Evolutionary conservation across 2,329 filamentous ascomycete species (phyloP).

Genomic region (Rutstroemia sp.): DNA sequence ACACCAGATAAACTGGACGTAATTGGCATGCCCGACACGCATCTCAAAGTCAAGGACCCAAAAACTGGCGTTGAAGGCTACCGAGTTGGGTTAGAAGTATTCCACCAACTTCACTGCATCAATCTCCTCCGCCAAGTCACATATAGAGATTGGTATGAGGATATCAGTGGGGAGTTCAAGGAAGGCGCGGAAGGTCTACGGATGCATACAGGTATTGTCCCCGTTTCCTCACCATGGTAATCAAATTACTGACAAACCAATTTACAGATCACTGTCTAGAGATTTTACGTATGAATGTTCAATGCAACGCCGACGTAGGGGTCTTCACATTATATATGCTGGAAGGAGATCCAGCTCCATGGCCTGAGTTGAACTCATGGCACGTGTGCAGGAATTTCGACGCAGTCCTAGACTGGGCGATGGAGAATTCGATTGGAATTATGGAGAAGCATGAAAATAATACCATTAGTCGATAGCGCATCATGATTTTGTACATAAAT

Average conservation of each 20-base stretch:
- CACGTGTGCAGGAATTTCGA: conserved; percentile 50
- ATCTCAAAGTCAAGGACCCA: conserved; percentile 47
- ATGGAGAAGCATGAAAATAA: conserved; percentile 23
- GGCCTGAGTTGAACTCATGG: conserved; percentile 47
- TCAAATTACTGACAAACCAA: neutral
- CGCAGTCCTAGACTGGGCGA: conserved; percentile 42
- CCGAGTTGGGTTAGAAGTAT: conserved; percentile 42
- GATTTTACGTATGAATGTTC: conserved; percentile 43
- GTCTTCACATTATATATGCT: conserved; percentile 46
- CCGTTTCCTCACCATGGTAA: neutral
- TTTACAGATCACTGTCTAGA: conserved; percentile 45
- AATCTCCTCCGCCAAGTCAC: conserved; percentile 37
- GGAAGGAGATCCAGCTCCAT: conserved; percentile 38
- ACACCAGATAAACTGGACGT: conserved; percentile 44
- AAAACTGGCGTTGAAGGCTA: conserved; percentile 50
- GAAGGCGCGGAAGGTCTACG: conserved; percentile 36
- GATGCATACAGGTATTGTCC: conserved; percentile 31
- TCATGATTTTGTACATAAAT: neutral
- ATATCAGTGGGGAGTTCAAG: conserved; percentile 41
- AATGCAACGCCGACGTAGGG: conserved; percentile 48
- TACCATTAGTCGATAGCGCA: neutral
- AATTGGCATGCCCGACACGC: conserved; percentile 41
- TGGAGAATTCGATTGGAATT: conserved; percentile 40
- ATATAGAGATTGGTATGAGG: conserved; percentile 43
- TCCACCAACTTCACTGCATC: conserved; percentile 34